Conservation (phyloP, 192 early-diverging fungal genomes). For the Mortierella claussenii region DNA sequence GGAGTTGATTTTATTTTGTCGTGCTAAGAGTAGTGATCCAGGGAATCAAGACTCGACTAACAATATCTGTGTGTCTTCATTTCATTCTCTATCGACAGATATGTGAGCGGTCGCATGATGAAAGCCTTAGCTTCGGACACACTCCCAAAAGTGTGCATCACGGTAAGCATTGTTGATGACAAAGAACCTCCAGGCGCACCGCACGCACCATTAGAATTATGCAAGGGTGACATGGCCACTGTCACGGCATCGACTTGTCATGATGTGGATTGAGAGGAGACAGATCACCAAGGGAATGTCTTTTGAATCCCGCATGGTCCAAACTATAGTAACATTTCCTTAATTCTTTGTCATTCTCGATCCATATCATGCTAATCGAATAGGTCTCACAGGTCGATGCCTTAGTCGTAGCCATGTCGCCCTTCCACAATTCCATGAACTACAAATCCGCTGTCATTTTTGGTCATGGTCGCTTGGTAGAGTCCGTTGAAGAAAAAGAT, state of each 20-base stretch:
- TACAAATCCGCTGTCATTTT: conserved; percentile 59
- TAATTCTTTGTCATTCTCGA: too few relatives aligned
- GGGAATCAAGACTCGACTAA: too few relatives aligned
- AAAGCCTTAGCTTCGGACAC: conserved; percentile 33
- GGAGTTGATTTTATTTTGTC: background rate
- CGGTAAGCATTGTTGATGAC: conserved; percentile 14
- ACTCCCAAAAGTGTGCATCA: conserved; percentile 45
- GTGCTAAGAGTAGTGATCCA: too few relatives aligned
- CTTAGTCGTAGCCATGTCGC: conserved; percentile 56
- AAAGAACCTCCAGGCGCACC: too few relatives aligned
- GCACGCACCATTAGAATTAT: too few relatives aligned
- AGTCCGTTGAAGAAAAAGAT: conserved; percentile 50
- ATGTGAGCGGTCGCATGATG: conserved; percentile 52
- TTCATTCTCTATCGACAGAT: conserved; percentile 6
- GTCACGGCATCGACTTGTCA: too few relatives aligned
- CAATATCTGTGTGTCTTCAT: too few relatives aligned
- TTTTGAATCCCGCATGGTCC: too few relatives aligned
- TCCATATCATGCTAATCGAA: too few relatives aligned
- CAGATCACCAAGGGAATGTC: too few relatives aligned
- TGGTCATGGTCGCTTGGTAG: conserved; percentile 55
- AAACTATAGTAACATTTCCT: too few relatives aligned
- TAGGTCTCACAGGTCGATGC: conserved; percentile 58
- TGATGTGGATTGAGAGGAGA: background rate
- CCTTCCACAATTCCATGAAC: conserved; percentile 63
- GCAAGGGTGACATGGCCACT: too few relatives aligned